Evolutionary conservation across 352 stramenopile species (phyloP).

Genomic region (Globisporangium paroecandrum): DNA sequence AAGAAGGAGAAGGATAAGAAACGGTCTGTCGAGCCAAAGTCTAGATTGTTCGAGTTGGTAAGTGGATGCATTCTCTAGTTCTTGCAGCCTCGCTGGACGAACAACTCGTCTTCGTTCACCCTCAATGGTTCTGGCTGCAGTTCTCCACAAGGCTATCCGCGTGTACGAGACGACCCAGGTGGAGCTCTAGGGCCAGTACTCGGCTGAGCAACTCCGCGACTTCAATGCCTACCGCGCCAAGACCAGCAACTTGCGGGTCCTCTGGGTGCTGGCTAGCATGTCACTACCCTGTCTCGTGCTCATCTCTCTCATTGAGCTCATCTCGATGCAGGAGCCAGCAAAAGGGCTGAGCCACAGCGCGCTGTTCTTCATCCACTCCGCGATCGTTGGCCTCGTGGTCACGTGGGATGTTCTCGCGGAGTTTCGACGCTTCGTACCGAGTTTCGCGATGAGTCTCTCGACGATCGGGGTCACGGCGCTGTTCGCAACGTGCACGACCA

Average conservation of each 20-base stretch:
- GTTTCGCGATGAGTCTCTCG: slow-evolving; percentile 1
- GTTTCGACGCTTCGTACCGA: slow-evolving; percentile 18
- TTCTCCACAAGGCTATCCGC: background rate
- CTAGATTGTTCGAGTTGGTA: too few relatives aligned
- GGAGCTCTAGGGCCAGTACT: slow-evolving; percentile 22
- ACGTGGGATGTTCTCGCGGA: slow-evolving; percentile 21
- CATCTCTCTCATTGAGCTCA: slow-evolving; percentile 13
- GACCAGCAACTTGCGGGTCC: background rate
- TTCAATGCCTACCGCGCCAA: slow-evolving; percentile 1
- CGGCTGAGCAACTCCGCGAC: slow-evolving; percentile 10
- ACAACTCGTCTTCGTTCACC: too few relatives aligned
- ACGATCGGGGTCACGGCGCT: slow-evolving; percentile 16
- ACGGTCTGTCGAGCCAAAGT: too few relatives aligned
- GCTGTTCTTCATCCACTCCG: slow-evolving; percentile 21
- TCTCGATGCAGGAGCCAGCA: slow-evolving; percentile 20
- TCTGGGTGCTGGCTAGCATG: background rate
- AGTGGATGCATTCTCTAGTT: too few relatives aligned
- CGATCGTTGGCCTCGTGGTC: slow-evolving; percentile 20
- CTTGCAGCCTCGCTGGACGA: too few relatives aligned
- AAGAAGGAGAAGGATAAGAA: too few relatives aligned
- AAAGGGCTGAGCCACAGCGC: slow-evolving; percentile 16
- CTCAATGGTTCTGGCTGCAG: too few relatives aligned
- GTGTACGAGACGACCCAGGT: slow-evolving; percentile 14
- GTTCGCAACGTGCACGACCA: slow-evolving; percentile 12
- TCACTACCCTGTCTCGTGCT: slow-evolving; percentile 18